Base-by-base conservation (phyloP, 345 rosid genomes). In the Excoecaria agallocha region DNA sequence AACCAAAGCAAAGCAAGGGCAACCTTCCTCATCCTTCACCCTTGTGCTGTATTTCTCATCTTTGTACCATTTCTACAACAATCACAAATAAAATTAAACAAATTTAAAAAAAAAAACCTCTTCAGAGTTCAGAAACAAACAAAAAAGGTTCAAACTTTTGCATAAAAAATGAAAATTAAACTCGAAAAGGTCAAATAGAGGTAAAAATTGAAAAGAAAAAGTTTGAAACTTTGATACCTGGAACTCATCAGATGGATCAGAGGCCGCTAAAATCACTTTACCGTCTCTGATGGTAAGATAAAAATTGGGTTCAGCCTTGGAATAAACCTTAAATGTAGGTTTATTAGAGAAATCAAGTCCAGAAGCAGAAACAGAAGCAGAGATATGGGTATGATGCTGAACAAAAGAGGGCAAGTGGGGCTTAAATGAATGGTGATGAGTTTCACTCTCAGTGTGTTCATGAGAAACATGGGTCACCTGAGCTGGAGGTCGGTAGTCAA, bases 11-110 rank as follows among this genome's bases (percentile, higher is more conserved):
- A 95, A 93, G 84, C 87, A 76, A 22, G 99, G 98, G 56, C 22
- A 80, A 6, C 98, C 97, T 25, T 87, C 98, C 73, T 78, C 87
- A 70, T 95, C 98, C 76, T 91, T 95, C 62, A 91, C 98, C 58
- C 86, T 80, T 12, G 93, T 89, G 78, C 94, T 90, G 83, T 71
- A 90, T 80, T 86, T 95, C 87, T 92, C 93, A 68, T 90, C 97
- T 84, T 89, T 94, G 83, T 77, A 89, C 98, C 98, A 94, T 74
- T 87, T 86, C 98, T 94, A 74, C 71, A 77, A 68, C 73, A 69
- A 46, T 30, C 69, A 70, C 48, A 30, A 52, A 48, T 65, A 65
- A 68, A 20, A 50, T 50, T 39, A 72, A 35, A 3, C 3, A 24
- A 43, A 62, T 38, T 64, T 9, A 80, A 45, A 62, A 69, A 58